Base-by-base conservation (phyloP, 1,284 basidiomycete genomes). In the Ustilago xerochloae region DNA sequence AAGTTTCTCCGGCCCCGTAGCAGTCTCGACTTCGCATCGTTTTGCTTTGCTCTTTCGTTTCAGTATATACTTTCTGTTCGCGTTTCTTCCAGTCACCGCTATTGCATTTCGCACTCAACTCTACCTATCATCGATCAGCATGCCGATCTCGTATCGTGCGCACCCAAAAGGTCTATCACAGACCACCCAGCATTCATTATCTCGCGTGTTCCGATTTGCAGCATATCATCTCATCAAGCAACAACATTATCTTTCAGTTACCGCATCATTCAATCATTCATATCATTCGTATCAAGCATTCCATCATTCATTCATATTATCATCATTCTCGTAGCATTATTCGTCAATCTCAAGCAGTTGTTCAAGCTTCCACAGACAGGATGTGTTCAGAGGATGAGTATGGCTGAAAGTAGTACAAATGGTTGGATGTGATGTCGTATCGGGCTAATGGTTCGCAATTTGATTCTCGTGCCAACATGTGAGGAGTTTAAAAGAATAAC, bases 161-260 rank as follows among this genome's bases (percentile, higher is more conserved):
- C 41, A 24, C 28, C 24, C 46, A 65, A 53, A 65, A 55, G 63
- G 63, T 51, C 62, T 41, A 12, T 24, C 48, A 26, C 54, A 32
- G 50, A 46, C 57, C 46, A 49, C 49, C 13, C 35, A 48, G 49
- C 55, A 54, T 54, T 13, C 39, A 29, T 20, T 5, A 33, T 13
- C 9, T 7, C 6, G 16, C 18, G 24, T 33, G 30, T 20, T n/a
- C 35, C 47, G 8, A 9, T 13, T 13, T 43, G 8, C 41, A 43
- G 22, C 41, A 43, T 43, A 39, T 51, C 50, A 36, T 41, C 62
- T 47, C 47, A 48, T 51, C 39, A 60, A 43, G 46, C 54, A n/a
- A n/a, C n/a, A n/a, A n/a, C n/a, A 39, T 39, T 20, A 18, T 20
- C n/a, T 18, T 39, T 26, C 41, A 1, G 7, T 43, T 43, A 20